Evolutionary conservation across 352 stramenopile species (phyloP).

Genomic region (Pythium diclinum): DNA sequence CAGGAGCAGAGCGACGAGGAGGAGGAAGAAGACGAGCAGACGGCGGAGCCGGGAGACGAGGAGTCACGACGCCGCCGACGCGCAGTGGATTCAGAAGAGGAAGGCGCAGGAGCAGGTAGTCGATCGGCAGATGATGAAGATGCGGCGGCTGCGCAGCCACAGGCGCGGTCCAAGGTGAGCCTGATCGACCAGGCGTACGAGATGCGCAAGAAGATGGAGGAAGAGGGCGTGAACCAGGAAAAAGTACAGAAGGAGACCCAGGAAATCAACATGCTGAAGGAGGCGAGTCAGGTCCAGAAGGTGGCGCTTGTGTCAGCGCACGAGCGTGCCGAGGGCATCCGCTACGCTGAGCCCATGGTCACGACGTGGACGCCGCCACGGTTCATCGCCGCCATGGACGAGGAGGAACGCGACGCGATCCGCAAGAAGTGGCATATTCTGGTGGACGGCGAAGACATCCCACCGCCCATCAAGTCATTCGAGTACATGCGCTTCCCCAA

Average conservation of each 20-base stretch:
- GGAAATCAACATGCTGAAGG: slow-evolving; percentile 93
- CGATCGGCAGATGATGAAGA: slow-evolving; percentile 10
- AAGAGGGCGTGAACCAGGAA: slow-evolving; percentile 74
- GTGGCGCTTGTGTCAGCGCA: slow-evolving; percentile 92
- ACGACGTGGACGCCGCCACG: slow-evolving; percentile 91
- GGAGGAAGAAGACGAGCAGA: slow-evolving; percentile 19
- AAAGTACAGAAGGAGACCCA: slow-evolving; percentile 78
- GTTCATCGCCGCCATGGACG: slow-evolving; percentile 84
- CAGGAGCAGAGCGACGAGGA: slow-evolving; percentile 41
- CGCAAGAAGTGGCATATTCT: slow-evolving; percentile 98
- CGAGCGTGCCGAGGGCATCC: slow-evolving; percentile 90
- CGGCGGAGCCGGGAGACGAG: slow-evolving; percentile 8
- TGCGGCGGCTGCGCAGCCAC: slow-evolving; percentile 11
- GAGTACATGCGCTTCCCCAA: slow-evolving; percentile 96
- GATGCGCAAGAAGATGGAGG: slow-evolving; percentile 76
- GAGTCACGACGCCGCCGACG: neutral
- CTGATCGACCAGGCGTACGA: slow-evolving; percentile 82
- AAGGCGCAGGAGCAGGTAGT: neutral
- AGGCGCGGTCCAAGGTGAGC: slow-evolving; percentile 59
- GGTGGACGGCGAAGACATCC: slow-evolving; percentile 94
- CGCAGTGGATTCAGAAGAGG: neutral
- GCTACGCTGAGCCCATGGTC: slow-evolving; percentile 88
- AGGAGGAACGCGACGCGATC: slow-evolving; percentile 87
- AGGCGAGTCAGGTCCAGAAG: slow-evolving; percentile 95
- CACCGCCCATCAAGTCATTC: slow-evolving; percentile 96